Conservation (phyloP, 2,329 filamentous ascomycete species). For the Septoria linicola region DNA sequence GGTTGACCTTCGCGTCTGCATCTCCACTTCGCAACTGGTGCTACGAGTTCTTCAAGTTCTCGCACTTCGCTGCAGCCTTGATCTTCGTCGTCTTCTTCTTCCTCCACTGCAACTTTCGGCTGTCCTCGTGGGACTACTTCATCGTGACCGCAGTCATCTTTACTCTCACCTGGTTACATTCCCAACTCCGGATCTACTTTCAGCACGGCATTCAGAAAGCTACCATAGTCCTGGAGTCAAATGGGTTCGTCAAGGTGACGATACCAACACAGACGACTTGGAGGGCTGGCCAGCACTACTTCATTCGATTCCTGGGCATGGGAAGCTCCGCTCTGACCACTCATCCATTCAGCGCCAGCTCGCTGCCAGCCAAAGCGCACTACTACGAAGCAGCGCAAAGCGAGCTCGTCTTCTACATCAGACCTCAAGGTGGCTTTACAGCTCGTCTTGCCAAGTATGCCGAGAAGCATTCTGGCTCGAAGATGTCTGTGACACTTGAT, state of each 20-base stretch:
- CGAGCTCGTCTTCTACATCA: slow-evolving; percentile 56
- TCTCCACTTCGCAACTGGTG: slow-evolving; percentile 53
- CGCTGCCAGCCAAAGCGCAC: slow-evolving; percentile 40
- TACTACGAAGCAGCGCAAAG: slow-evolving; percentile 25
- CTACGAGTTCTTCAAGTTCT: slow-evolving; percentile 63
- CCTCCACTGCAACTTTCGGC: slow-evolving; percentile 57
- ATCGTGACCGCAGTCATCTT: slow-evolving; percentile 57
- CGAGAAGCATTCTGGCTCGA: slow-evolving; percentile 35
- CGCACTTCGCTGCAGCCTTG: slow-evolving; percentile 54
- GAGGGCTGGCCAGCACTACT: slow-evolving; percentile 56
- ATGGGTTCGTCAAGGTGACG: slow-evolving; percentile 45
- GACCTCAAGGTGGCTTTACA: slow-evolving; percentile 53
- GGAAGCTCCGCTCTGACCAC: slow-evolving; percentile 47
- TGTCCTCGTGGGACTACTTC: slow-evolving; percentile 60
- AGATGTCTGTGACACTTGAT: slow-evolving; percentile 53
- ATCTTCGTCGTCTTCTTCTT: slow-evolving; percentile 61
- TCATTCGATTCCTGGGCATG: slow-evolving; percentile 53
- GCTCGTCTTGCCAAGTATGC: slow-evolving; percentile 42
- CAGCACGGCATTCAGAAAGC: slow-evolving; percentile 53
- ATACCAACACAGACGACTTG: slow-evolving; percentile 50
- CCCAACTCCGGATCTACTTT: slow-evolving; percentile 50
- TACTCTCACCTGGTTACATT: slow-evolving; percentile 47
- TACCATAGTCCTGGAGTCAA: slow-evolving; percentile 42
- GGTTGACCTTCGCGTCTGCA: slow-evolving; percentile 56
- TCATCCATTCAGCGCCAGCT: slow-evolving; percentile 59